phyloP scores from a whole-genome alignment of 2,329 filamentous ascomycete genomes.

The Mollisia scopiformis region DNA sequence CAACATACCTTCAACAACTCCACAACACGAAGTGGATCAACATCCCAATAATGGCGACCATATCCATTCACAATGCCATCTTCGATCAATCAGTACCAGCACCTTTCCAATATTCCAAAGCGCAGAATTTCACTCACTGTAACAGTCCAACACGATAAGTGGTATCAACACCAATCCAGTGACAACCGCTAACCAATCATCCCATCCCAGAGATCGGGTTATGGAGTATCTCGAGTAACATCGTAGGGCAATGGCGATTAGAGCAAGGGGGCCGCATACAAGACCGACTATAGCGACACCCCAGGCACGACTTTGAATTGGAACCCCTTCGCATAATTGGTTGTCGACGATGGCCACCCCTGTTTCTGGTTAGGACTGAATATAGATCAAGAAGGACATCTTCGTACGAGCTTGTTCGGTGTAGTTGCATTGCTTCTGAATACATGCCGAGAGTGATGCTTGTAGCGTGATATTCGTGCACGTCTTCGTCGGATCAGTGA shows the following conservation, averaged over 20 bases:
- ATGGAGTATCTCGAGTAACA: slow-evolving; percentile 21
- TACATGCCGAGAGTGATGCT: slow-evolving; percentile 8
- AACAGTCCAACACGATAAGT: slow-evolving; percentile 9
- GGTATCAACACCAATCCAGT: slow-evolving; percentile 10
- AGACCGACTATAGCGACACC: slow-evolving; percentile 9
- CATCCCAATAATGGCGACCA: slow-evolving; percentile 21
- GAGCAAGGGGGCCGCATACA: slow-evolving; percentile 9
- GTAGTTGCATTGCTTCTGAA: slow-evolving; percentile 12
- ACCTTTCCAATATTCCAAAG: too few relatives aligned
- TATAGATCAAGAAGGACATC: too few relatives aligned
- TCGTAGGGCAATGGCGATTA: slow-evolving; percentile 19
- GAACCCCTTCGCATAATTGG: slow-evolving; percentile 14
- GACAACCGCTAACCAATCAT: slow-evolving; percentile 19
- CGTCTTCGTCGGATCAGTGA: slow-evolving; percentile 4
- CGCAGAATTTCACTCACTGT: slow-evolving; percentile 8
- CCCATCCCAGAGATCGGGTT: slow-evolving; percentile 8
- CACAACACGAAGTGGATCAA: slow-evolving; percentile 9
- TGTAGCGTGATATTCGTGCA: slow-evolving; percentile 21
- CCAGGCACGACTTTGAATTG: slow-evolving; percentile 10
- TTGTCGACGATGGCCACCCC: slow-evolving; percentile 8
- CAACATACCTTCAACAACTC: slow-evolving; percentile 16
- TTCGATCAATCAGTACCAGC: background rate
- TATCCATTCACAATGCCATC: slow-evolving; percentile 17
- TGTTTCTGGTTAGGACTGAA: slow-evolving; percentile 6
- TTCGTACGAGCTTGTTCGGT: slow-evolving; percentile 15